Percentiles rank a stretch among this genome's conserved stretches.
Conservation (phyloP, 805 yeast species). For the Cyberlindnera japonica region DNA sequence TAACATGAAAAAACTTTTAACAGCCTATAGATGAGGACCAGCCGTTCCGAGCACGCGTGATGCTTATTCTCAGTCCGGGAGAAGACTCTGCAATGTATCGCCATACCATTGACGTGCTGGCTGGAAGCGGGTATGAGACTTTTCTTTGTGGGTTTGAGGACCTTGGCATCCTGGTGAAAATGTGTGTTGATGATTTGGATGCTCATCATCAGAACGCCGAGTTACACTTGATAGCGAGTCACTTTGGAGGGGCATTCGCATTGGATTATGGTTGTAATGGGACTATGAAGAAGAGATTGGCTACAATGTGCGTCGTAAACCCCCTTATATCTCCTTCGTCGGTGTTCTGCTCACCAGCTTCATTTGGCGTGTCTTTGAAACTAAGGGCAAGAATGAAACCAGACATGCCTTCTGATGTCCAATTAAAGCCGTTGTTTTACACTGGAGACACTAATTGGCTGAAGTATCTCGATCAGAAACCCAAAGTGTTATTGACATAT, state of each 20-base stretch:
- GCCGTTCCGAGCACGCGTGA: conserved; percentile 17
- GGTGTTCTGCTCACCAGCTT: neutral
- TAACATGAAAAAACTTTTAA: conserved; percentile 1
- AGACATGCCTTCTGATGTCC: conserved; percentile 3
- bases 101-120: conserved; percentile 16
- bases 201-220: neutral
- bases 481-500: conserved; percentile 4
- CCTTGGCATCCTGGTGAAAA: conserved; percentile 15
- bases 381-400: conserved; percentile 13
- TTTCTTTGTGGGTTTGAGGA: conserved; percentile 11
- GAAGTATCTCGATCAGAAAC: conserved; percentile 5
- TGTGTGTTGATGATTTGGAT: conserved; percentile 22
- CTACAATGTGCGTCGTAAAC: conserved; percentile 18
- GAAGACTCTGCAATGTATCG: conserved; percentile 17
- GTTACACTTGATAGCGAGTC: conserved; percentile 18
- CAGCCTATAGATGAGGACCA: conserved; percentile 18
- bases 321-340: conserved; percentile 17
- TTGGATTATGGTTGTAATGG: conserved; percentile 21
- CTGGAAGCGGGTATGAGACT: conserved; percentile 20
- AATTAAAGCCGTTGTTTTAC: conserved; percentile 6
- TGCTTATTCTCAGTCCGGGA: conserved; percentile 21
- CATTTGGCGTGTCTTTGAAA: conserved; percentile 6
- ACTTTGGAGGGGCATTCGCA: conserved; percentile 18
- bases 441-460: conserved; percentile 15
- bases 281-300: conserved; percentile 12